Evolutionary conservation across 169 alveolate species (phyloP).

Genomic region (Cyclospora cayetanensis): DNA sequence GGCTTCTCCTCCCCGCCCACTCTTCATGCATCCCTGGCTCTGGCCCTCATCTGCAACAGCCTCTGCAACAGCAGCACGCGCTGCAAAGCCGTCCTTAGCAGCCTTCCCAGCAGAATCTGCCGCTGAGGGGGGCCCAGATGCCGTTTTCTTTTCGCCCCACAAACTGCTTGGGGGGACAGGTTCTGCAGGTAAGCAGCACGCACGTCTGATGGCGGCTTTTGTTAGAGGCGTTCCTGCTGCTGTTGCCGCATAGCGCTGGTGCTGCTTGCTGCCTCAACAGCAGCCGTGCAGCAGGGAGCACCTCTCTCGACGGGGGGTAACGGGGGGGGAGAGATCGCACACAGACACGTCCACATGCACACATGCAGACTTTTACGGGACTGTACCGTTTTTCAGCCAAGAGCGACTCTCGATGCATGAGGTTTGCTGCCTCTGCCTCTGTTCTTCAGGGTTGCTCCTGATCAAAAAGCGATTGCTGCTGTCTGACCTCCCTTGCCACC

Average conservation of each 20-base stretch:
- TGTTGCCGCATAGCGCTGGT: background rate
- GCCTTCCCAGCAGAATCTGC: background rate
- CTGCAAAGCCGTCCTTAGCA: background rate
- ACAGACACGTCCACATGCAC: no score
- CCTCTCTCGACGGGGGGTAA: background rate
- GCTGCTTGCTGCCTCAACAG: background rate
- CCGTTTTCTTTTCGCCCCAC: conserved; percentile 92
- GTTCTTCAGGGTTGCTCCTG: conserved; percentile 85
- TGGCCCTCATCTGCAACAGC: background rate
- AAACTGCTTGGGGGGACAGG: conserved; percentile 94
- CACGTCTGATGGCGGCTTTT: background rate
- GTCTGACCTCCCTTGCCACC: conserved; percentile 82
- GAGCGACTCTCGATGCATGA: background rate
- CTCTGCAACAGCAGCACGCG: background rate
- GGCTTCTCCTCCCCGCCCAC: background rate
- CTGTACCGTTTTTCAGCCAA: background rate
- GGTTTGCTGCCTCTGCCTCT: background rate
- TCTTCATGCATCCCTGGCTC: background rate
- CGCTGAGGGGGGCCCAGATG: conserved; percentile 82
- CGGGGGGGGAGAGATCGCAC: background rate
- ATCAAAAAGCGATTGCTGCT: conserved; percentile 85
- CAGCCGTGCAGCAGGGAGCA: background rate
- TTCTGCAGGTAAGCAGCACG: conserved; percentile 75
- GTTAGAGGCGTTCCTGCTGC: background rate
- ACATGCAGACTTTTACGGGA: no score